Evolutionary conservation across 306 rosid genomes (phyloP), one percentile per base, ranked within the genome.

Genomic region (Adenanthera pavonina): DNA sequence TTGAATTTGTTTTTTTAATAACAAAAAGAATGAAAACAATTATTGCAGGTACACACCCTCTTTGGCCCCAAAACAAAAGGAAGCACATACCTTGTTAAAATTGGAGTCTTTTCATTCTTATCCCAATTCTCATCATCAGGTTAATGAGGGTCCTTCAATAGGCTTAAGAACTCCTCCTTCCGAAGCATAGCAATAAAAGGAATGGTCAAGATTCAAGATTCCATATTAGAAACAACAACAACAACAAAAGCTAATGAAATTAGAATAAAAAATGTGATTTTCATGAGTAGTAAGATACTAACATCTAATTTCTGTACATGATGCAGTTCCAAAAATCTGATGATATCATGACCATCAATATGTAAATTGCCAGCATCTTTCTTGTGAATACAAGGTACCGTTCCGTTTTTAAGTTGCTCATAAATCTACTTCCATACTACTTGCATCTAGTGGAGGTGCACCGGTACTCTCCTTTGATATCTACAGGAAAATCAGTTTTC

Each of bases 301-400:
- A 95, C 98, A 87, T 95, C 98, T 72, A 91, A 85, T 75, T 91
- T 92, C 83, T 95, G 98, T 87, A 91, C 90, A 76, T 95, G 98
- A 65, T 89, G 91, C 71, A 92, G 86, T 84, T 95, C 92, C 92
- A 95, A 90, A 86, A 92, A 92, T 86, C 95, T 90, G 78, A 88
- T 79, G 78, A 95, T 90, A 80, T 94, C 94, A 57, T 78, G 84
- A 84, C 81, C 78, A 78, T 81, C 86, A 62, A 94, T 77, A 3
- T 88, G 89, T 72, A 88, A 48, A 78, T 89, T 92, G 66, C 54
- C 89, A 9, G 61, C 13, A 53, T 59, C 82, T 79, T 88, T 81
- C 75, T 87, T 86, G 82, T 84, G 81, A 85, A 91, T 87, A 83
- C 91, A 89, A 84, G 97, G 91, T 65, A 88, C 75, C 12, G 79